These are phyloP conservation scores for Colletotrichum sp. DNA, from an alignment of 2,329 filamentous ascomycete genomes.

Conservation along the genomic window DNA sequence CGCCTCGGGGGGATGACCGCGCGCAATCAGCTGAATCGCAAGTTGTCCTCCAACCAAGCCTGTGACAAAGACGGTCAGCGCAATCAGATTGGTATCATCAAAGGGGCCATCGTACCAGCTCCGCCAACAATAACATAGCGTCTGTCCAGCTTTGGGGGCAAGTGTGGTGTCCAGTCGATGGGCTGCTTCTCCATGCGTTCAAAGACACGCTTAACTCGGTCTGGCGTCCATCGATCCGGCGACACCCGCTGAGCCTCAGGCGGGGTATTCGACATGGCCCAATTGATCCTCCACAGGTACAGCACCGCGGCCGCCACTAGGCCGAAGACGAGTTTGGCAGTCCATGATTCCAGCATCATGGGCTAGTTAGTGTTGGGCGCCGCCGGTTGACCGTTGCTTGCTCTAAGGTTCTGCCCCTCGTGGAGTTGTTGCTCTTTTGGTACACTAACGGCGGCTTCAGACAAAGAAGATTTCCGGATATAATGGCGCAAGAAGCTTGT, in stretches of 20 bases:
- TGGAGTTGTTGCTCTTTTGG: background rate
- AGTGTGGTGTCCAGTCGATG: slow-evolving; percentile 39
- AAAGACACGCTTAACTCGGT: slow-evolving; percentile 39
- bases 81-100: background rate
- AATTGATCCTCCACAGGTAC: slow-evolving; percentile 43
- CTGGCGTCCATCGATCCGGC: slow-evolving; percentile 39
- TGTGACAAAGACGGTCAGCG: slow-evolving; percentile 24
- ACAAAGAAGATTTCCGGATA: background rate
- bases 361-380: background rate
- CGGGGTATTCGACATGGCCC: slow-evolving; percentile 39
- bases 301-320: slow-evolving; percentile 22
- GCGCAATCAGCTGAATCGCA: slow-evolving; percentile 56
- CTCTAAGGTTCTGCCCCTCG: background rate
- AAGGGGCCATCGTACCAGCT: slow-evolving; percentile 40
- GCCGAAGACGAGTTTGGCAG: background rate
- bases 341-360: slow-evolving; percentile 13
- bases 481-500: background rate
- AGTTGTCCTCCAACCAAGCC: slow-evolving; percentile 62
- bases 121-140: slow-evolving; percentile 52
- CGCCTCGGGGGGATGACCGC: slow-evolving; percentile 53
- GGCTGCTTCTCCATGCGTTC: slow-evolving; percentile 38
- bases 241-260: slow-evolving; percentile 35
- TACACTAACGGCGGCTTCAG: background rate
- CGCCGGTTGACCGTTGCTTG: background rate
- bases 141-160: slow-evolving; percentile 45